Evolutionary conservation across 164 flowering plant species (phyloP).

Genomic region (Pachysandra terminalis): DNA sequence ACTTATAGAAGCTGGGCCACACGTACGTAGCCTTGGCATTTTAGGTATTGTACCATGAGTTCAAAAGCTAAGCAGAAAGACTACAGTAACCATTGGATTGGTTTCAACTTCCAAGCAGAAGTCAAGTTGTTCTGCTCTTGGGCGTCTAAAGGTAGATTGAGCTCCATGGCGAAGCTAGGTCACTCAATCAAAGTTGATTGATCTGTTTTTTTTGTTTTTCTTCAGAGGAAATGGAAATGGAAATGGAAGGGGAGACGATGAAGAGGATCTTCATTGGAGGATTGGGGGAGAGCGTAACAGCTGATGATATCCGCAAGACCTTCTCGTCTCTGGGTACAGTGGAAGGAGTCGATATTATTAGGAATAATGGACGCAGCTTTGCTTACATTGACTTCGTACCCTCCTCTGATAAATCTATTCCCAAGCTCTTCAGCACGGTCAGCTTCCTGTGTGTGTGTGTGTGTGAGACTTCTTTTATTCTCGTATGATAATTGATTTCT

Average conservation of each 20-base stretch:
- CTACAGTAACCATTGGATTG: no score
- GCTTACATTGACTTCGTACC: conserved; percentile 75
- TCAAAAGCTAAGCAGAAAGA: no score
- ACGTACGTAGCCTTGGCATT: no score
- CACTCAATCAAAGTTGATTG: no score
- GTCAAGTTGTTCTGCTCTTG: no score
- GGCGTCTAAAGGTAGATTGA: no score
- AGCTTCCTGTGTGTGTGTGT: background rate
- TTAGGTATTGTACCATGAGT: no score
- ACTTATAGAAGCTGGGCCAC: no score
- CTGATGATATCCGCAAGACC: conserved; percentile 50
- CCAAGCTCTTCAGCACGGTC: conserved; percentile 79
- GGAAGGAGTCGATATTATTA: conserved; percentile 40
- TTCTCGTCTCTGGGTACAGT: conserved; percentile 58
- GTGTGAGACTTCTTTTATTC: background rate
- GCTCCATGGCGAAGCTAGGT: no score
- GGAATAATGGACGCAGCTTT: conserved; percentile 77
- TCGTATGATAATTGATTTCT: background rate
- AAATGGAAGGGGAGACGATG: conserved; percentile 1
- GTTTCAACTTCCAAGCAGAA: no score
- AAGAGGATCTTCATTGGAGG: conserved; percentile 74
- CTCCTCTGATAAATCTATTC: conserved; percentile 46
- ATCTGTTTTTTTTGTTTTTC: no score
- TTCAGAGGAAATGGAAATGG: background rate
- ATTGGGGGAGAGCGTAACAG: conserved; percentile 54